Percentiles rank a stretch among this genome's conserved stretches.
Conservation (phyloP, 192 early-diverging fungal species). For the Allomyces macrogynus region DNA sequence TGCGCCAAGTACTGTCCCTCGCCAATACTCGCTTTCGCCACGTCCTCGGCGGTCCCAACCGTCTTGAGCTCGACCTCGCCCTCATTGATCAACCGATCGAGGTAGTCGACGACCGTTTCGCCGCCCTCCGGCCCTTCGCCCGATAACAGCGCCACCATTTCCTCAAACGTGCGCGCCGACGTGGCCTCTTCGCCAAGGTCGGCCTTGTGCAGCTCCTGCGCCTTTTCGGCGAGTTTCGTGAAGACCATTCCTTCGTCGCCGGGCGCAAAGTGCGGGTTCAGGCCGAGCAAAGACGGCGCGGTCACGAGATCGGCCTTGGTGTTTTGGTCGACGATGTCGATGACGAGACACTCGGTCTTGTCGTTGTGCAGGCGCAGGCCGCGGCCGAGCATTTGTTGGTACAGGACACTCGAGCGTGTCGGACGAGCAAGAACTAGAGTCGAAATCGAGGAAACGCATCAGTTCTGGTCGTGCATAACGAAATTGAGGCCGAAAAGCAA, state of each 20-base stretch:
- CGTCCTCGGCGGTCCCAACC: background rate
- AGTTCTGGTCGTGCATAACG: too few relatives aligned
- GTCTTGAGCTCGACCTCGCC: background rate
- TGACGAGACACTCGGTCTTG: slow-evolving; percentile 58
- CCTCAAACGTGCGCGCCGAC: background rate
- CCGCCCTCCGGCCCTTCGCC: background rate
- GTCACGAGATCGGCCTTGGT: slow-evolving; percentile 29
- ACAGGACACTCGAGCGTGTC: slow-evolving; percentile 56
- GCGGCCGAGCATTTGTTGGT: slow-evolving; percentile 91
- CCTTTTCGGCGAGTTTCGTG: slow-evolving; percentile 1
- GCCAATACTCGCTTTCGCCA: background rate
- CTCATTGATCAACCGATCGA: background rate
- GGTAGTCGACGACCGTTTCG: background rate
- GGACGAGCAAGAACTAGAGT: slow-evolving; percentile 50
- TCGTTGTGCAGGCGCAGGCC: slow-evolving; percentile 46
- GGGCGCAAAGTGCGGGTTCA: slow-evolving; percentile 29
- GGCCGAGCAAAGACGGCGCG: slow-evolving; percentile 59
- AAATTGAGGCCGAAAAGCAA: background rate
- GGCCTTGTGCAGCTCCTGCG: background rate
- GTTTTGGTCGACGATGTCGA: slow-evolving; percentile 74
- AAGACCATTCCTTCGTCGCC: slow-evolving; percentile 5
- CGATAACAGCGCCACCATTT: background rate
- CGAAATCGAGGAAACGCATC: too few relatives aligned
- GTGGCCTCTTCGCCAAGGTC: background rate
- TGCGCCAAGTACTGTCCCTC: background rate